These are phyloP conservation scores for Penicillium sp. DNA, from an alignment of 2,329 filamentous ascomycete species.

Conservation along the genomic window DNA sequence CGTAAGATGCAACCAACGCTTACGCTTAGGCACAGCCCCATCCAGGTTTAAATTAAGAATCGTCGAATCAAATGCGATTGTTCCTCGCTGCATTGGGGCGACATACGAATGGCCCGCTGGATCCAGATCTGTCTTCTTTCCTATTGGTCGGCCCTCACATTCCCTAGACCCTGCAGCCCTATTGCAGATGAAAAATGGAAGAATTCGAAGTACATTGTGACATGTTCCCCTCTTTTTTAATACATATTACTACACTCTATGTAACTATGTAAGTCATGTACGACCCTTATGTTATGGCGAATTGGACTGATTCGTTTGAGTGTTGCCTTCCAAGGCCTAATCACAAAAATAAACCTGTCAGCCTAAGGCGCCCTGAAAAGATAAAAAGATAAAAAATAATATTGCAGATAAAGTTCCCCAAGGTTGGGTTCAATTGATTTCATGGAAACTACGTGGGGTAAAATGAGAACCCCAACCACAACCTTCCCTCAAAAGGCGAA, in stretches of 20 bases:
- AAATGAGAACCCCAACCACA: background rate
- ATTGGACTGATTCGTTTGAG: background rate
- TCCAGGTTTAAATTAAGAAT: conserved; percentile 5
- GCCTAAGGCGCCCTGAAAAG: no score
- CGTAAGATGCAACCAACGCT: background rate
- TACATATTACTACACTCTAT: no score
- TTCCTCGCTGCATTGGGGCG: background rate
- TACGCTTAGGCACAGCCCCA: conserved; percentile 2
- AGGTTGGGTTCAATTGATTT: background rate
- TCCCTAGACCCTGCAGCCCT: background rate
- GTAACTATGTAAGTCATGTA: background rate
- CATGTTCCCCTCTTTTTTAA: background rate
- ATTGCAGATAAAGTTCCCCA: background rate
- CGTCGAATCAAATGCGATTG: background rate
- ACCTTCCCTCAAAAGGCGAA: background rate
- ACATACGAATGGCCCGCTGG: background rate
- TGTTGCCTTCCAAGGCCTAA: background rate
- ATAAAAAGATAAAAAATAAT: background rate
- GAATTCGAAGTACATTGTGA: background rate
- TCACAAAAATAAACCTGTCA: background rate
- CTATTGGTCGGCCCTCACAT: conserved; percentile 2
- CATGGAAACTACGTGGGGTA: background rate
- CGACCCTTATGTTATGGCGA: background rate
- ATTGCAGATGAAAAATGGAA: background rate
- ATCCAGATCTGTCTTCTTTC: background rate